Base-by-base conservation (phyloP, 257 asterid genomes). In the Rhazya stricta region DNA sequence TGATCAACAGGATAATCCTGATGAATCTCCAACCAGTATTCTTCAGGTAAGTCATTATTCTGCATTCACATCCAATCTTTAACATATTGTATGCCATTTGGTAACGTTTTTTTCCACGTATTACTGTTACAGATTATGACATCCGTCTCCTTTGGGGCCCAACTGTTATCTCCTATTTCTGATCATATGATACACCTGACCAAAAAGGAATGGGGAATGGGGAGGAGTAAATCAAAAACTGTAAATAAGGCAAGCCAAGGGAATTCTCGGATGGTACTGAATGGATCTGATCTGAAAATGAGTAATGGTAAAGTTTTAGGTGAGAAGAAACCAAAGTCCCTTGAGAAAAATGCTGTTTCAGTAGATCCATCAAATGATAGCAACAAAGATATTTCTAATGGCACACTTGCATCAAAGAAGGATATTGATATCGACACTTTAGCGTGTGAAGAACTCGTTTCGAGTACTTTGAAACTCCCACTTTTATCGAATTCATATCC, bases 1-100 rank as follows among this genome's bases (percentile, higher is more conserved):
- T 79, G 87, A 82, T 57, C 79, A 48, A 75, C 78, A 58, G 79
- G 83, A 83, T 79, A 81, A 68, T 71, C 86, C 93, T 10, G 88
- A 89, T 72, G 88, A 86, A 76, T 96, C 99, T 69, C 98, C 97
- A 39, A 87, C 91, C 46, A 93, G 96, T 81, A 96, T 96, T 84
- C 94, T 96, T 77, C 89, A 90, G 97, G 99, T 96, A 85, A 80
- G 73, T 37, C 71, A 60, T 74, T 81, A 73, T 76, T 71, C 80
- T 84, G 74, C 63, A 66, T 67, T 32, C 32, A 7, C n/a, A 57
- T 69, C 69, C 18, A 34, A 9, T 32, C 32, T 67, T 71, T 71
- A 9, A 36, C 41, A 77, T 43, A 41, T 77, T 39, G 11, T 34
- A n/a, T 61, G 21, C 9, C 23, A 42, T 74, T 75, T 74, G 56